Percentiles rank a stretch among this genome's conserved stretches.
These are phyloP conservation scores for Ogataea methylovora DNA, from an alignment of 805 yeast species.

Conservation along the genomic window DNA sequence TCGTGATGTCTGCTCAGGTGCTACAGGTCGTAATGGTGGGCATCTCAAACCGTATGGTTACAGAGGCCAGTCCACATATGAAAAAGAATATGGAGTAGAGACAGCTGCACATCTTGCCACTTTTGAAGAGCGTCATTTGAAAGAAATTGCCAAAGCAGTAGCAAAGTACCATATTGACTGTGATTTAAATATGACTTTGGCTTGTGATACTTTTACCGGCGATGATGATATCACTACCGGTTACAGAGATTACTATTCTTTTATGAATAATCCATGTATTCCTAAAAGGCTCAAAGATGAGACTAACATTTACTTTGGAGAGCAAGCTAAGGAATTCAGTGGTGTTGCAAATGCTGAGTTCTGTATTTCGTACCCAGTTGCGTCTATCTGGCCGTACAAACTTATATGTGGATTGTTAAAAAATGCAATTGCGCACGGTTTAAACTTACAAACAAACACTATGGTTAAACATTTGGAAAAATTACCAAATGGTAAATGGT, in stretches of 20 bases:
- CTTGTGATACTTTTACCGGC: constrained; percentile 21
- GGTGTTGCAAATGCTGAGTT: constrained; percentile 23
- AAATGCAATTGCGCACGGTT: constrained; percentile 24
- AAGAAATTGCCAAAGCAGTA: constrained; percentile 24
- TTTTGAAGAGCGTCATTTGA: constrained; percentile 29
- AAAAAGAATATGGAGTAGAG: constrained; percentile 14
- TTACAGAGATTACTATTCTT: constrained; percentile 8
- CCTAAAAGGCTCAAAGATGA: constrained; percentile 22
- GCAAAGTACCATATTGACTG: constrained; percentile 25
- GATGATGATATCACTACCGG: constrained; percentile 7
- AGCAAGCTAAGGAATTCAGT: constrained; percentile 20
- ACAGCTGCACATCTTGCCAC: constrained; percentile 29
- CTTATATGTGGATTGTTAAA: constrained; percentile 27
- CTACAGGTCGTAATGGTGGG: constrained; percentile 44
- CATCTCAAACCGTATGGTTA: constrained; percentile 33
- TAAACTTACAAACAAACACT: constrained; percentile 36
- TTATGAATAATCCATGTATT: constrained; percentile 21
- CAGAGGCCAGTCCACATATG: constrained; percentile 8
- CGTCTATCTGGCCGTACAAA: constrained; percentile 38
- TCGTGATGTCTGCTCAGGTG: constrained; percentile 30
- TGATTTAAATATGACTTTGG: constrained; percentile 22
- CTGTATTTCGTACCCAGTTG: constrained; percentile 32
- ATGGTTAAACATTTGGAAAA: constrained; percentile 22
- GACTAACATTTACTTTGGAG: constrained; percentile 25
- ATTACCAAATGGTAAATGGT: constrained; percentile 21